Base-by-base conservation (phyloP, 2,329 filamentous ascomycete genomes). In the Venturiaceae sp. region DNA sequence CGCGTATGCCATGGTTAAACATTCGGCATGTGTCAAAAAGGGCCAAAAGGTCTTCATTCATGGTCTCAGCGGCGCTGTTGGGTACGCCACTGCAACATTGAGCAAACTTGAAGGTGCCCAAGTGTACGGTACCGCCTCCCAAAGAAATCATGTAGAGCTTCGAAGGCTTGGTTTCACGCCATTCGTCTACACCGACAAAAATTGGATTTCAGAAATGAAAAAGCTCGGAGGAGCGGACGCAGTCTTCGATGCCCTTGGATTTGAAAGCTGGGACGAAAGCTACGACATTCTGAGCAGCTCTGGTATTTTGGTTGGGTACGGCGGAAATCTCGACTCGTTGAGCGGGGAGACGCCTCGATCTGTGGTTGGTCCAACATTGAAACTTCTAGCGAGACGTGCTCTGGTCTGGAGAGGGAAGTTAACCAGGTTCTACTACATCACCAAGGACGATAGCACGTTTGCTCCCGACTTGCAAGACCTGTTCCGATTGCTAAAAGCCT, bases 221-320 rank as follows among this genome's bases (percentile, higher is more conserved):
- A 66, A 63, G 5, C 62, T 75, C 7, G 78, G 77, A 11, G 77
- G 78, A 21, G 77, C 71, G 0, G 72, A 80, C 57, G 73, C 71
- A 21, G 74, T 78, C 21, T 79, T 76, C 52, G 79, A 80, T 28
- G 68, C 78, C 0, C 72, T 80, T 3, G 77, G 77, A 39, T 79
- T 75, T 62, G 75, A 79, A 61, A 77, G 75, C 60, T 80, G 71
- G 63, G 76, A 80, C 59, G 77, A 80, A 63, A 76, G 74, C 11
- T 80, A 71, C 67, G 66, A 67, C 3, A 77, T 80, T 39, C 68
- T 80, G 19, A 47, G 65, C 3, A 62, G 67, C 5, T 67, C 64
- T n/a, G 76, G 75, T n/a, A 66, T 72, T 36, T 39, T 69, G 8
- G 58, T 70, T 26, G 67, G 65, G 0, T 69, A 65, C 14, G 67